Percentiles rank a stretch among this genome's conserved stretches.
phyloP scores from a whole-genome alignment of 495 filamentous ascomycete genomes.

The Xeromyces bisporus region DNA sequence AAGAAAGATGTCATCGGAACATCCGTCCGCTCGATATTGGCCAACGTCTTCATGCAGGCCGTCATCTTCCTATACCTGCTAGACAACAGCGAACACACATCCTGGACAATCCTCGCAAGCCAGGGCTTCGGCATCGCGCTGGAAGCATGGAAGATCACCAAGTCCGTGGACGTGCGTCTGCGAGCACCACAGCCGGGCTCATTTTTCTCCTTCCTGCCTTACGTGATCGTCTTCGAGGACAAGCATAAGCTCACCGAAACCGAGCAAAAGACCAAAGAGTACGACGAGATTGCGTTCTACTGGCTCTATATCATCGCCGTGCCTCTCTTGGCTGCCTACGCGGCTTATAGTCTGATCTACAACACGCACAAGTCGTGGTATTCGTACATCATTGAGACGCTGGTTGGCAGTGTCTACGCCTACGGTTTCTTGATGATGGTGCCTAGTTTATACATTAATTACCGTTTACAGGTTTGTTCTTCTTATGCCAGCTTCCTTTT shows the following conservation, averaged over 20 bases:
- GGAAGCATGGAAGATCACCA: conserved; percentile 98
- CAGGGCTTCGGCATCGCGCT: conserved; percentile 88
- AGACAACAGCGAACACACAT: conserved; percentile 93
- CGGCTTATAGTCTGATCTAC: conserved; percentile 76
- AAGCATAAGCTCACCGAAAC: conserved; percentile 92
- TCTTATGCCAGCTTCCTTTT: too few species aligned
- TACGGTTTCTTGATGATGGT: conserved; percentile 99
- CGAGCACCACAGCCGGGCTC: conserved; percentile 45
- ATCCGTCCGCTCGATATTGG: conserved; percentile 86
- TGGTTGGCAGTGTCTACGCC: conserved; percentile 91
- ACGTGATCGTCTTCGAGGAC: conserved; percentile 79
- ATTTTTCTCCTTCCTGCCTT: conserved; percentile 60
- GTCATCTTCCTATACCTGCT: conserved; percentile 97
- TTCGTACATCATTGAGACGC: conserved; percentile 73
- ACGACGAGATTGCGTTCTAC: conserved; percentile 92
- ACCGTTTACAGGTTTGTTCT: conserved; percentile 62
- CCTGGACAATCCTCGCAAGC: conserved; percentile 94
- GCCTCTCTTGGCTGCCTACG: conserved; percentile 76
- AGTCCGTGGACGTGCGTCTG: conserved; percentile 78
- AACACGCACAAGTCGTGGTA: conserved; percentile 98
- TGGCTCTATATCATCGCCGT: conserved; percentile 89
- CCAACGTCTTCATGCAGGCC: conserved; percentile 93
- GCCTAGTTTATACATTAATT: conserved; percentile 94
- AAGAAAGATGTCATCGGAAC: conserved; percentile 98
- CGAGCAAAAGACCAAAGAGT: conserved; percentile 94